These are phyloP conservation scores for Curvularia eragrostidis DNA, from an alignment of 2,329 filamentous ascomycete genomes.

Conservation along the genomic window DNA sequence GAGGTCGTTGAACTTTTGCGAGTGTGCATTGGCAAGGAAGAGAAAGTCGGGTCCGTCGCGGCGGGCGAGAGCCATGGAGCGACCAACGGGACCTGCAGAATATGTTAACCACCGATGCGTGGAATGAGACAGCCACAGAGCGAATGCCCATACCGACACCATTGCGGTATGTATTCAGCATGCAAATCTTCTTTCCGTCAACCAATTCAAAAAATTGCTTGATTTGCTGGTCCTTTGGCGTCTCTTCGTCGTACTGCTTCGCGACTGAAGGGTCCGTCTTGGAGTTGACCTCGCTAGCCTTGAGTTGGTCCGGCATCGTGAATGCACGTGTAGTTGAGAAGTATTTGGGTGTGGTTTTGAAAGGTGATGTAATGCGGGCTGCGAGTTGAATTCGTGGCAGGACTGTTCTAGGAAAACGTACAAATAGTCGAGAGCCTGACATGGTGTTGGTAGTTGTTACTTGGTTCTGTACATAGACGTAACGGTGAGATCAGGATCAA, in stretches of 20 bases:
- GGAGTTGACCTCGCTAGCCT: slow-evolving; percentile 50
- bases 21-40: slow-evolving; percentile 58
- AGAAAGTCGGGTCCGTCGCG: slow-evolving; percentile 61
- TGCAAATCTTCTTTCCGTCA: slow-evolving; percentile 55
- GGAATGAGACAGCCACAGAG: background rate
- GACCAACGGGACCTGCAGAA: slow-evolving; percentile 50
- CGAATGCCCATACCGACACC: slow-evolving; percentile 45
- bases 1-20: slow-evolving; percentile 57
- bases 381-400: slow-evolving; percentile 14
- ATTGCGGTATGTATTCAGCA: slow-evolving; percentile 52
- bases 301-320: slow-evolving; percentile 57
- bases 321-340: slow-evolving; percentile 28
- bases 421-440: slow-evolving; percentile 26
- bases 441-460: slow-evolving; percentile 15
- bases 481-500: slow-evolving; percentile 31
- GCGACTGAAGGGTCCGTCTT: slow-evolving; percentile 56
- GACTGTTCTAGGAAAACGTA: slow-evolving; percentile 17
- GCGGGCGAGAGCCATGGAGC: slow-evolving; percentile 63
- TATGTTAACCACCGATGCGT: slow-evolving; percentile 7
- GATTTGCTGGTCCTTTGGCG: slow-evolving; percentile 55
- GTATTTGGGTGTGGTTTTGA: slow-evolving; percentile 13
- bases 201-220: slow-evolving; percentile 57
- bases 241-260: slow-evolving; percentile 58
- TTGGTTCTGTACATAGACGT: slow-evolving; percentile 20
- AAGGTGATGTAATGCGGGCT: background rate